Base-by-base conservation (phyloP, 2,329 filamentous ascomycete species). In the Exophiala lecanii-corni region DNA sequence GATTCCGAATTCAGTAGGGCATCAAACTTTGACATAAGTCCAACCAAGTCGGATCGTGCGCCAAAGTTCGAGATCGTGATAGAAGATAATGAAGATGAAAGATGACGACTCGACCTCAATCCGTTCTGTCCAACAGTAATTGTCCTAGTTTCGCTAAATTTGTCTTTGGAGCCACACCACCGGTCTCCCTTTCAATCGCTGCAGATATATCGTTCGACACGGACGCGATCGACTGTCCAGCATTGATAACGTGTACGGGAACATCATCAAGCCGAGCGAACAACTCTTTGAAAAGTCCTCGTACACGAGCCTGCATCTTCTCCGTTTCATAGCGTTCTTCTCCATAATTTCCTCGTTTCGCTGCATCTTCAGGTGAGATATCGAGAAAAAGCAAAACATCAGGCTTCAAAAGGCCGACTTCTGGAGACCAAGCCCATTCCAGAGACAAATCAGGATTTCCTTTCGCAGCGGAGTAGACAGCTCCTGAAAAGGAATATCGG, bases 401-500 rank as follows among this genome's bases (percentile, higher is more conserved):
- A 0, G 92, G 91, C 3, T 84, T 78, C 1, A 92, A 91, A 1
- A 98, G 74, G 0, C 91, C 91, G 10, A 86, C 75, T 57, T 97
- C 92, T 1, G 89, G 87, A 12, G 81, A 75, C 55, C 86, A 81
- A 5, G 88, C 89, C 89, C 92, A 98, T 0, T 75, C 66, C 0
- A 96, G 71, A 0, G 76, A 70, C 9, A 96, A 74, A 2, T 71
- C 64, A 0, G 82, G 78, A 55, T 86, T 87, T 33, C 79, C 73
- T 62, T 97, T 97, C 3, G 92, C 91, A 0, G 88, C 87, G 17
- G 83, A 88, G 69, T 97, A 98, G 37, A 96, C 88, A 44, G 89
- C 86, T 41, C 92, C 92, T 15, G 86, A 92, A 70, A 95, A 91
- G 62, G 94, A 94, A 69, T 97, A 98, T 36, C 92, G 82, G 65